A percentile compares a stretch with the other conserved stretches of the same genome.
These are phyloP conservation scores for Candida frijolesensis DNA, from an alignment of 1,139 yeast species.

Conservation along the genomic window DNA sequence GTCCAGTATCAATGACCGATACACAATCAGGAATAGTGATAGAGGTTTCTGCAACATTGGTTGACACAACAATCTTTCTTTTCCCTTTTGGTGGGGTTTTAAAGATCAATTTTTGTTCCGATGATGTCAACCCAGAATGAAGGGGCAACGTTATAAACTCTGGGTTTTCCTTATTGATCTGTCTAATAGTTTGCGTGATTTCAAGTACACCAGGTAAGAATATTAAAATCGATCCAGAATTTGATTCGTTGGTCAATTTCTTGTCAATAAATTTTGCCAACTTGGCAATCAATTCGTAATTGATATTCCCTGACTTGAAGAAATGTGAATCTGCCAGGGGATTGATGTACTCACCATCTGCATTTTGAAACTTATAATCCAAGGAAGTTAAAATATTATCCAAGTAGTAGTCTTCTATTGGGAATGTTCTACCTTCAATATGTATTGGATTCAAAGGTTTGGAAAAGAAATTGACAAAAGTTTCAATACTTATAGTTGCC, in stretches of 20 bases:
- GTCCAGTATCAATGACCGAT: constrained; percentile 85
- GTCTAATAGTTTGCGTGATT: constrained; percentile 53
- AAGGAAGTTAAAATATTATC: constrained; percentile 61
- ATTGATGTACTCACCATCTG: constrained; percentile 43
- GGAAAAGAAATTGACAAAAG: constrained; percentile 65
- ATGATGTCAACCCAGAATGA: constrained; percentile 83
- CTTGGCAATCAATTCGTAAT: constrained; percentile 68
- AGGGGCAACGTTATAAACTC: constrained; percentile 63
- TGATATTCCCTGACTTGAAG: constrained; percentile 66
- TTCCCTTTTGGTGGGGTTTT: constrained; percentile 48
- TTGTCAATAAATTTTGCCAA: constrained; percentile 57
- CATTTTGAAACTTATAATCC: constrained; percentile 52
- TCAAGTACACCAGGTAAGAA: constrained; percentile 93
- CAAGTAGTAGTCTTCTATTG: constrained; percentile 74
- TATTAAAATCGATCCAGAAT: constrained; percentile 74
- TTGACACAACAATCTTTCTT: constrained; percentile 85
- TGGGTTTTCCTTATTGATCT: constrained; percentile 24
- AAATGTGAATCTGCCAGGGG: constrained; percentile 68
- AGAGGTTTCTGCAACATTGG: constrained; percentile 88
- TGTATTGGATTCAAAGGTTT: constrained; percentile 59
- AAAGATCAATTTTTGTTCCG: constrained; percentile 81
- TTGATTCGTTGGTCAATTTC: constrained; percentile 38
- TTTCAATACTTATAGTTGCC: constrained; percentile 83
- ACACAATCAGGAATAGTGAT: constrained; percentile 94
- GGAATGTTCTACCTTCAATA: constrained; percentile 92